Conservation (phyloP, 495 filamentous ascomycete species). For the Penicillium malachiteum region DNA sequence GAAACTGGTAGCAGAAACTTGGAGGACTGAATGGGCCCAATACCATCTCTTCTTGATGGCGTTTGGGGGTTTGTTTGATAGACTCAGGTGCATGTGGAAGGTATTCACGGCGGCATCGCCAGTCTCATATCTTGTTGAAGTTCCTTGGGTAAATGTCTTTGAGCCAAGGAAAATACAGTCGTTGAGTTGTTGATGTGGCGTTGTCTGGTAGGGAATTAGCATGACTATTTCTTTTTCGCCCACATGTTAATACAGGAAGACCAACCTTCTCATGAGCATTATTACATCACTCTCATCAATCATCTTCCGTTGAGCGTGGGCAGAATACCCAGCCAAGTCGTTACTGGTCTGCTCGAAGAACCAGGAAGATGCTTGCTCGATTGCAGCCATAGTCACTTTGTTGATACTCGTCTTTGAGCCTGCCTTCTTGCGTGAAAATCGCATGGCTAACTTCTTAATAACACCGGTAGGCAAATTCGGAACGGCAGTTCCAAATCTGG, state of each 20-base stretch:
- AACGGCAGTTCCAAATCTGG: conserved; percentile 70
- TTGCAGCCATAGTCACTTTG: conserved; percentile 67
- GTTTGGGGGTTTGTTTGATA: conserved; percentile 25
- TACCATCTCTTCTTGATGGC: conserved; percentile 10
- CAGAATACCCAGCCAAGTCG: conserved; percentile 74
- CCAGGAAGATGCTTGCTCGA: conserved; percentile 79
- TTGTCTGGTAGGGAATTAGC: conserved; percentile 59
- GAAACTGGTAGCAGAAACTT: conserved; percentile 62
- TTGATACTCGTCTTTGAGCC: conserved; percentile 63
- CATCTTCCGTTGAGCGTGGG: conserved; percentile 77
- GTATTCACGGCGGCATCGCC: conserved; percentile 53
- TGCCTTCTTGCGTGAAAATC: conserved; percentile 61
- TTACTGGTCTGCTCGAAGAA: conserved; percentile 85
- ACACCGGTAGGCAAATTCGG: conserved; percentile 68
- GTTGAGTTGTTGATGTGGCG: conserved; percentile 68
- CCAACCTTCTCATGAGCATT: conserved; percentile 74
- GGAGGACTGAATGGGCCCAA: too few species aligned
- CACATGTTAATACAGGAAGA: conserved; percentile 15
- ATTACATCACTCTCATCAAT: conserved; percentile 84
- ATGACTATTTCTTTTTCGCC: conserved; percentile 7
- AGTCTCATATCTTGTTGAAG: conserved; percentile 79
- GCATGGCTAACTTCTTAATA: conserved; percentile 73
- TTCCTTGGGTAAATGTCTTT: conserved; percentile 77
- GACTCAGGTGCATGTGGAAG: conserved; percentile 10
- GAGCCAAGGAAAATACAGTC: conserved; percentile 79